Evolutionary conservation across 495 filamentous ascomycete species (phyloP).

Genomic region (Chlorociboria aeruginascens): DNA sequence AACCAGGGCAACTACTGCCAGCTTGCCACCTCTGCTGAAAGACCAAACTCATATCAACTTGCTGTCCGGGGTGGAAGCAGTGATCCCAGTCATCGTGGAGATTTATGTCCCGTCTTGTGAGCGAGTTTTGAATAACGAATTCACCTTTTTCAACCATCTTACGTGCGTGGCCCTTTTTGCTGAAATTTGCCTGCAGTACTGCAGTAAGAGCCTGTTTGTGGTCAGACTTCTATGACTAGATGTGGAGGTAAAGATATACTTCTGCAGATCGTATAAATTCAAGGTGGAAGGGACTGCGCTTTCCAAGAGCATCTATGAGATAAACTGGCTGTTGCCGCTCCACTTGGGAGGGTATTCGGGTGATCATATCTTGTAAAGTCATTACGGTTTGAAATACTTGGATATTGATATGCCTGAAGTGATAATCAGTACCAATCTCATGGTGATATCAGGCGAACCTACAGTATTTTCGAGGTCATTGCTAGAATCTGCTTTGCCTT

Average conservation of each 20-base stretch:
- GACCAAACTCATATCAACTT: constrained; percentile 23
- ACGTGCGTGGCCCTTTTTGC: constrained; percentile 1
- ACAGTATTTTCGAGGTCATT: neutral
- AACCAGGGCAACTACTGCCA: neutral
- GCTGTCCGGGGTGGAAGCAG: constrained; percentile 19
- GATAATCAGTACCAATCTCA: neutral
- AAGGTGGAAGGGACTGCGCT: constrained; percentile 18
- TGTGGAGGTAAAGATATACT: neutral
- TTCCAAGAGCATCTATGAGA: constrained; percentile 20
- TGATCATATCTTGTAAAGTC: constrained; percentile 17
- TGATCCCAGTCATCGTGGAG: constrained; percentile 11
- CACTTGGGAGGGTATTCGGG: constrained; percentile 17
- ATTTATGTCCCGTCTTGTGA: constrained; percentile 13
- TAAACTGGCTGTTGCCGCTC: constrained; percentile 23
- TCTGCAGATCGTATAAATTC: constrained; percentile 20
- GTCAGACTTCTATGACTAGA: neutral
- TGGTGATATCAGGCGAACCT: neutral
- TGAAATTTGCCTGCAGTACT: constrained; percentile 15
- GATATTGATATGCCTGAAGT: constrained; percentile 15
- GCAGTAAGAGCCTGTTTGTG: constrained; percentile 6
- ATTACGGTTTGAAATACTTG: constrained; percentile 17
- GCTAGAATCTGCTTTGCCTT: neutral
- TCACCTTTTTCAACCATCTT: constrained; percentile 14
- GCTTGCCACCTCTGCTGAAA: constrained; percentile 9
- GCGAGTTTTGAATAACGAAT: constrained; percentile 17